phyloP scores from a whole-genome alignment of 345 rosid species.

The Balakata baccata region DNA sequence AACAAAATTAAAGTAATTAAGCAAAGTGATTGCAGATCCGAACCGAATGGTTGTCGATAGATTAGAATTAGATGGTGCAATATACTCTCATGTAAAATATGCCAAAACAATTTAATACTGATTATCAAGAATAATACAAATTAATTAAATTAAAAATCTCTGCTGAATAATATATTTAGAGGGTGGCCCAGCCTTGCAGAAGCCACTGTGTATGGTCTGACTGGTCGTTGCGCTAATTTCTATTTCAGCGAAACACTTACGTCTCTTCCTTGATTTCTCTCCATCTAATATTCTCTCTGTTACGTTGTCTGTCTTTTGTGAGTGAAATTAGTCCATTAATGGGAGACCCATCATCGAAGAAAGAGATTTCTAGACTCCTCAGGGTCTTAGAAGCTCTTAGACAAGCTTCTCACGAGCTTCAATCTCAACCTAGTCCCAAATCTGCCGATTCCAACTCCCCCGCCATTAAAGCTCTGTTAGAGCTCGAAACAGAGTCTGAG shows the following conservation, averaged over 20 bases:
- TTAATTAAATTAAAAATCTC: too few species aligned
- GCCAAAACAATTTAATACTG: too few species aligned
- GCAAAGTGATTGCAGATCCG: too few species aligned
- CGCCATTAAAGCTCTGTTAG: constrained; percentile 57
- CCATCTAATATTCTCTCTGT: background rate
- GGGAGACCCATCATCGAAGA: constrained; percentile 26
- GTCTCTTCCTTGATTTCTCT: background rate
- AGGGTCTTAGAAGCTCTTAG: constrained; percentile 60
- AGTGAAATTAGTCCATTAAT: background rate
- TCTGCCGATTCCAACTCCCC: constrained; percentile 35
- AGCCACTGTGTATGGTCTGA: background rate
- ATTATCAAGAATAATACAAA: too few species aligned
- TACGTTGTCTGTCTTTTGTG: background rate
- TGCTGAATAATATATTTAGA: too few species aligned
- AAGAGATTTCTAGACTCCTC: constrained; percentile 28
- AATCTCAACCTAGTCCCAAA: constrained; percentile 32
- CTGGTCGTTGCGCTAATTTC: constrained; percentile 11
- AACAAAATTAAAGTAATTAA: too few species aligned
- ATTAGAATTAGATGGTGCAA: too few species aligned
- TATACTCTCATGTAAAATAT: too few species aligned
- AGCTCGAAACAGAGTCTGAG: constrained; percentile 59
- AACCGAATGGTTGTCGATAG: too few species aligned
- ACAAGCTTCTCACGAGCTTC: constrained; percentile 62
- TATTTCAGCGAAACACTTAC: too few species aligned
- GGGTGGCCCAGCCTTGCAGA: background rate